phyloP scores from a whole-genome alignment of 176 grass and related monocot species.

The Eragrostis nindensis region DNA sequence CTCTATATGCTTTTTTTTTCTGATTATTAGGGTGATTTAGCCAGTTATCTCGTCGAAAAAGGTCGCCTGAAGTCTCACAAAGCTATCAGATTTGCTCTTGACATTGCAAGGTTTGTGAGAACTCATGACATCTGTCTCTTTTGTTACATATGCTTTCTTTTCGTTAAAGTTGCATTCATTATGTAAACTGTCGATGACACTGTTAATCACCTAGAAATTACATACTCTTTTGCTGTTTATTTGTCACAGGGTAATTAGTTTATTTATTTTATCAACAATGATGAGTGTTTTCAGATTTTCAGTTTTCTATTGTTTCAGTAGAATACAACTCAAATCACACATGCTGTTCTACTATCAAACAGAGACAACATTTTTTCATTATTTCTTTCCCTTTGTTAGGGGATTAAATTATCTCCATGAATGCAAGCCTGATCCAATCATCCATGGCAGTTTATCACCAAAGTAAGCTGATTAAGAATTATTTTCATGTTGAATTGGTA shows the following conservation, averaged over 20 bases:
- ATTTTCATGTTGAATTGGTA: conserved; percentile 26
- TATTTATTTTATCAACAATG: neutral
- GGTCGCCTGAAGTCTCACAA: conserved; percentile 64
- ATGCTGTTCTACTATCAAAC: conserved; percentile 17
- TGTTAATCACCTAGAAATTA: conserved; percentile 6
- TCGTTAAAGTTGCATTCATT: conserved; percentile 12
- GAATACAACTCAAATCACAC: conserved; percentile 8
- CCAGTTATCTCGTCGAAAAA: conserved; percentile 79
- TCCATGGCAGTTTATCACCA: conserved; percentile 79
- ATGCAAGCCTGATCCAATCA: conserved; percentile 92
- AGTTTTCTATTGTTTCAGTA: conserved; percentile 14
- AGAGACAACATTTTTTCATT: neutral
- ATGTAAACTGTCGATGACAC: conserved; percentile 28
- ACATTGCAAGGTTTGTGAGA: conserved; percentile 79
- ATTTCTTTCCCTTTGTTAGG: conserved; percentile 52
- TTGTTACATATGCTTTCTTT: conserved; percentile 24
- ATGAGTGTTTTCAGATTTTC: conserved; percentile 17
- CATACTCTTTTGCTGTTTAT: conserved; percentile 4
- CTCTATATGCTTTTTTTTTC: conserved; percentile 23
- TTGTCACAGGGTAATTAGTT: neutral
- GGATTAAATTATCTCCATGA: conserved; percentile 98
- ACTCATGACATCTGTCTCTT: conserved; percentile 7
- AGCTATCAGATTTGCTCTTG: conserved; percentile 85
- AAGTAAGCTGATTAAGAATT: conserved; percentile 71
- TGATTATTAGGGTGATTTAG: conserved; percentile 75